Percentiles rank a stretch among this genome's conserved stretches.
phyloP scores from a whole-genome alignment of 306 rosid genomes.

The Lupinus albus region DNA sequence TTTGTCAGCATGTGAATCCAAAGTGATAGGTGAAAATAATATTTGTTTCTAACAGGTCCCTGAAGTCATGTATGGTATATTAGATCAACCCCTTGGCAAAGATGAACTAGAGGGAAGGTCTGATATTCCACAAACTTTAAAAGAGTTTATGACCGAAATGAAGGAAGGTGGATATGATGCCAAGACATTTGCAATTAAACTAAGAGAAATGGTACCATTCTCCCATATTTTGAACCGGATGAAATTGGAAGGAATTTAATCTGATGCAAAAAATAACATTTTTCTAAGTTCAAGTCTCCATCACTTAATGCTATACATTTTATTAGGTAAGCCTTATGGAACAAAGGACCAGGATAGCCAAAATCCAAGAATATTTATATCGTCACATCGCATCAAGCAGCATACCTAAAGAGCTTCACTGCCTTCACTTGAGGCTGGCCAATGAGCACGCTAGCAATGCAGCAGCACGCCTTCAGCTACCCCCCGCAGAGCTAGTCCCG shows the following conservation, averaged over 20 bases:
- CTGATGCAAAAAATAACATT: neutral
- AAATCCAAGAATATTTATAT: conserved; percentile 82
- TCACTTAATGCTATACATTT: conserved; percentile 22
- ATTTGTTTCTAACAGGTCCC: conserved; percentile 64
- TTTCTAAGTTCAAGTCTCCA: conserved; percentile 13
- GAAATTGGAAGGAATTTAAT: conserved; percentile 14
- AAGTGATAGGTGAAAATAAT: conserved; percentile 29
- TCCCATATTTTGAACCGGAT: neutral
- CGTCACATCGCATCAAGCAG: conserved; percentile 85
- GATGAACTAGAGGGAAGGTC: conserved; percentile 70
- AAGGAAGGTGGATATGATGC: conserved; percentile 65
- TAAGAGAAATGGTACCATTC: conserved; percentile 73
- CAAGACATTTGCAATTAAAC: conserved; percentile 72
- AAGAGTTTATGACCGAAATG: conserved; percentile 76
- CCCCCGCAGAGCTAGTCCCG: conserved; percentile 87
- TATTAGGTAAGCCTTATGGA: conserved; percentile 64
- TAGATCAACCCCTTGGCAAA: conserved; percentile 65
- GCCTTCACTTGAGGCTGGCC: conserved; percentile 80
- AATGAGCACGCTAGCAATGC: conserved; percentile 84
- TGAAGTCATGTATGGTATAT: conserved; percentile 68
- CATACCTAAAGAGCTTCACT: conserved; percentile 95
- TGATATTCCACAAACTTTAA: conserved; percentile 80
- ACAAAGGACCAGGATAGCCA: conserved; percentile 80
- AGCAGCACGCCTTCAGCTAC: conserved; percentile 87
- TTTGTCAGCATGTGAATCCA: conserved; percentile 7